A percentile compares a stretch with the other conserved stretches of the same genome.
These are phyloP conservation scores for Domatiomyces globalis DNA, from an alignment of 2,329 filamentous ascomycete species.

Conservation along the genomic window DNA sequence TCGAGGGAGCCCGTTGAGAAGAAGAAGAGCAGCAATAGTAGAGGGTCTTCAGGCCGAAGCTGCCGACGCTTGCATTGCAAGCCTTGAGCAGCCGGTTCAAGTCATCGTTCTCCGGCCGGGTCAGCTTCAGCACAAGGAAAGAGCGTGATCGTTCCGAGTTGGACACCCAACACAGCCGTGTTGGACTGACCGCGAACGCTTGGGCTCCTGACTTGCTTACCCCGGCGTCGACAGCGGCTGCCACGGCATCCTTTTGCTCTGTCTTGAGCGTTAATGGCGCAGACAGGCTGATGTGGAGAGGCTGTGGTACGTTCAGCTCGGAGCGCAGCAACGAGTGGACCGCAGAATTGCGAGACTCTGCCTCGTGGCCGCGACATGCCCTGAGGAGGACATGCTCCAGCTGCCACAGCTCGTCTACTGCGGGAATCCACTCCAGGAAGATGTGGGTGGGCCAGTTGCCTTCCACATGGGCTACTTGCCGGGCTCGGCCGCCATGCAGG, in stretches of 20 bases:
- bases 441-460: constrained; percentile 90
- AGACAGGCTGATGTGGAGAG: constrained; percentile 84
- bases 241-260: constrained; percentile 55
- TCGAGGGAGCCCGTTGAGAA: neutral
- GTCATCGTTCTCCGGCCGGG: constrained; percentile 34
- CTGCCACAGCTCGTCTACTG: constrained; percentile 22
- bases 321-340: constrained; percentile 54
- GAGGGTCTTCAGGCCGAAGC: constrained; percentile 53
- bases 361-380: neutral
- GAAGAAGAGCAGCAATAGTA: constrained; percentile 35
- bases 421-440: constrained; percentile 70
- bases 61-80: constrained; percentile 50
- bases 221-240: constrained; percentile 37
- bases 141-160: constrained; percentile 57
- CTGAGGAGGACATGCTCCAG: constrained; percentile 22
- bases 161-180: constrained; percentile 46
- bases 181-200: constrained; percentile 33
- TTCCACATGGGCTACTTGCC: constrained; percentile 66
- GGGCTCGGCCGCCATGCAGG: constrained; percentile 71
- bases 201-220: constrained; percentile 29
- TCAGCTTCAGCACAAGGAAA: constrained; percentile 65
- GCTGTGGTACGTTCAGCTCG: constrained; percentile 61
- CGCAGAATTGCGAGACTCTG: neutral
- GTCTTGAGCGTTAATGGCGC: constrained; percentile 62
- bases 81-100: constrained; percentile 49